Evolutionary conservation across 495 filamentous ascomycete species (phyloP).

Genomic region (Pyrenula aspistea): DNA sequence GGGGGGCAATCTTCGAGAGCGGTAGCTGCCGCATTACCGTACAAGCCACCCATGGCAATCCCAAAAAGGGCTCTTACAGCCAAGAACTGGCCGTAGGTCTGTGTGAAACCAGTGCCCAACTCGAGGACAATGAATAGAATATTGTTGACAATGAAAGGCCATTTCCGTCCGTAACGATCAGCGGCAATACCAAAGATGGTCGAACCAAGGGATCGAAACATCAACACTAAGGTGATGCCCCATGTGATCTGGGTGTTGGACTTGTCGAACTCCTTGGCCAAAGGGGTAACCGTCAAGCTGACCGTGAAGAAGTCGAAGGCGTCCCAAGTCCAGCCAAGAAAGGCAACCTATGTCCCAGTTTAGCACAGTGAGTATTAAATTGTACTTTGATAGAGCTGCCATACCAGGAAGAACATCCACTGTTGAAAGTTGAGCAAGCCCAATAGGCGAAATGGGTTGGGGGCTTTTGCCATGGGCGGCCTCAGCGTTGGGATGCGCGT

Average conservation of each 20-base stretch:
- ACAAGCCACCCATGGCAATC: conserved; percentile 80
- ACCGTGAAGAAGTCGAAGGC: conserved; percentile 91
- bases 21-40: conserved; percentile 78
- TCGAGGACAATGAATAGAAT: conserved; percentile 71
- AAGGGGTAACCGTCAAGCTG: conserved; percentile 55
- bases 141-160: conserved; percentile 80
- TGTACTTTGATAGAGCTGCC: conserved; percentile 2
- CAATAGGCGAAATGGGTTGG: conserved; percentile 66
- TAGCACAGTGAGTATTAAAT: not conserved
- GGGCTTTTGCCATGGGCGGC: conserved; percentile 65
- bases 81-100: conserved; percentile 68
- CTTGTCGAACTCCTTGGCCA: conserved; percentile 55
- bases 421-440: conserved; percentile 58
- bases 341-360: conserved; percentile 34
- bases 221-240: conserved; percentile 79
- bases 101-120: conserved; percentile 66
- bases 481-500: conserved; percentile 63
- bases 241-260: conserved; percentile 71
- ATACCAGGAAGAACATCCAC: conserved; percentile 72
- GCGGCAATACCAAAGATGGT: conserved; percentile 66
- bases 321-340: conserved; percentile 72
- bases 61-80: conserved; percentile 77
- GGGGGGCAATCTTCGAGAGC: conserved; percentile 75
- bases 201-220: conserved; percentile 65
- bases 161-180: conserved; percentile 78